Base-by-base conservation (phyloP, 78 protist species). In the Planoprotostelium fungivorum region DNA sequence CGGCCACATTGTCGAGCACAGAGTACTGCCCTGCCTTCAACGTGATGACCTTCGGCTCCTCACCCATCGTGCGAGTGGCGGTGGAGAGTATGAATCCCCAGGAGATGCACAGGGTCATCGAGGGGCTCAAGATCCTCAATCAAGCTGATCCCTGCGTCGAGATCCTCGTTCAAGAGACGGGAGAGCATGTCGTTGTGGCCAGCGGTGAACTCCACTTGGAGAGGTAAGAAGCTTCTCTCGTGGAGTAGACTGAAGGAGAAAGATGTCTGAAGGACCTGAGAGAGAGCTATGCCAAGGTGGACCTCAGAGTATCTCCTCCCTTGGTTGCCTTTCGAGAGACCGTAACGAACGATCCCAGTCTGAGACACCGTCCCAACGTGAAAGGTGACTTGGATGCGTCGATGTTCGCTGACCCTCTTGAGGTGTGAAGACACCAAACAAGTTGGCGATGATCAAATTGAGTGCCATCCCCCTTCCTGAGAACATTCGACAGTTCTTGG, bases 131-230 rank as follows among this genome's bases (percentile, higher is more conserved):
- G 31, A 31, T 96, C 88, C 95, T 99, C n/a, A 95, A 97, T 93
- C 93, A 96, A 28, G 94, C 98, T 1, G 99, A 99, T 84, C 98
- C 99, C 29, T 16, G 86, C 36, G 97, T 97, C 1, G 96, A 97
- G 85, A 94, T 95, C 34, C 84, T 88, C 5, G 84, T 93, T 0
- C 93, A 87, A 25, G 97, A 94, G 63, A 94, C 96, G n/a, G 99
- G 99, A 38, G 99, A 98, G 90, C 97, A 94, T 89, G 96, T 98
- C 29, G 28, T 98, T 28, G 92, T 89, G 10, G 86, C 98, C 0
- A 93, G 97, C 1, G 99, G 99, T 31, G 99, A 98, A 87, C 83
- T 98, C 36, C 99, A 98, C 87, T 86, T 98, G 35, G 98, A 98
- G 89, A 51, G 73, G 73, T 51, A 16, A 73, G 88, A 28, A 87